A percentile compares a stretch with the other conserved stretches of the same genome.
These are phyloP conservation scores for Kluyveromyces siamensis DNA, from an alignment of 805 yeast species.

Conservation along the genomic window DNA sequence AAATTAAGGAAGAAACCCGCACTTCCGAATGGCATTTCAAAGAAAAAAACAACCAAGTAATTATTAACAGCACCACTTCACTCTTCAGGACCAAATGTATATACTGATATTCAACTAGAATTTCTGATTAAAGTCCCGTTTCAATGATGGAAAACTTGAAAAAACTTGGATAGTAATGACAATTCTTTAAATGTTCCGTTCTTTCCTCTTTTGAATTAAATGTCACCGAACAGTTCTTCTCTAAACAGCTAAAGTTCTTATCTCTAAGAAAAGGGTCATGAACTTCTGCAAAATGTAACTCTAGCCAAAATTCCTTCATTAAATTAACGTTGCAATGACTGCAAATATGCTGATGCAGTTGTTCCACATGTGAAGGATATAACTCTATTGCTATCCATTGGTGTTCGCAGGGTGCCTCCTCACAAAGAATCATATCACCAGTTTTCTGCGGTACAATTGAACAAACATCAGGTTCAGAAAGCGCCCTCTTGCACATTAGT, in stretches of 20 bases:
- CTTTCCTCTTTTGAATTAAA: conserved; percentile 35
- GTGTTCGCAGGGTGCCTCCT: conserved; percentile 11
- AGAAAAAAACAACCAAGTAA: conserved; percentile 12
- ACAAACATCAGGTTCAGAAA: neutral
- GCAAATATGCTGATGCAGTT: conserved; percentile 25
- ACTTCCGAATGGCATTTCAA: conserved; percentile 33
- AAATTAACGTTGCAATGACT: conserved; percentile 32
- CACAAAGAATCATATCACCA: conserved; percentile 6
- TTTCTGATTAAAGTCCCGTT: neutral
- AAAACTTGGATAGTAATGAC: conserved; percentile 30
- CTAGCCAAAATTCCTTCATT: conserved; percentile 35
- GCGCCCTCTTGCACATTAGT: neutral
- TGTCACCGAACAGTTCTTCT: conserved; percentile 31
- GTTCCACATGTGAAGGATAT: conserved; percentile 9
- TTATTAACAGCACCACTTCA: neutral
- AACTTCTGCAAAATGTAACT: conserved; percentile 42
- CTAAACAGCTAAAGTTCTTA: conserved; percentile 35
- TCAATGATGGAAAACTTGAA: conserved; percentile 9
- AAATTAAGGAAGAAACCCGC: conserved; percentile 53
- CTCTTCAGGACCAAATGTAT: neutral
- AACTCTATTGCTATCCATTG: conserved; percentile 9
- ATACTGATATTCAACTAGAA: neutral
- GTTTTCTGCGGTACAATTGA: neutral
- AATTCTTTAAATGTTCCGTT: conserved; percentile 39
- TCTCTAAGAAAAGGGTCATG: conserved; percentile 41